Evolutionary conservation across 768 basidiomycete genomes (phyloP).

Genomic region (Pulveroboletus sp.): DNA sequence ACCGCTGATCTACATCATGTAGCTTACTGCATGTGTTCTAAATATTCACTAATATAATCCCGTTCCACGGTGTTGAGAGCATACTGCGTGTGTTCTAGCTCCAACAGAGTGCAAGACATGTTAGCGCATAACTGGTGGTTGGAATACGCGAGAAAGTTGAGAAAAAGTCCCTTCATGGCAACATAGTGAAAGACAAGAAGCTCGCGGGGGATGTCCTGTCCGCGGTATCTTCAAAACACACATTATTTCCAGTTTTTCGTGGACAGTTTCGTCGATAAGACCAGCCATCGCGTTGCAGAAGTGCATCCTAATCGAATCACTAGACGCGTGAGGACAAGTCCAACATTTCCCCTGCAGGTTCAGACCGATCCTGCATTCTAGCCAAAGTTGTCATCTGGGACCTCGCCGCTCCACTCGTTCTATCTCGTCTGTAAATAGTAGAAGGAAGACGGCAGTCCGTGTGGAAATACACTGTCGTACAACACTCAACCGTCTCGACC

Average conservation of each 20-base stretch:
- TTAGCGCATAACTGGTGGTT: constrained; percentile 12
- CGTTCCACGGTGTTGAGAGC: no score
- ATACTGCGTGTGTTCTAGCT: no score
- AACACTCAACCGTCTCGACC: constrained; percentile 19
- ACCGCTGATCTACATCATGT: no score
- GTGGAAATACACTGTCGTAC: constrained; percentile 9
- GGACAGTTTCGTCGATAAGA: constrained; percentile 4
- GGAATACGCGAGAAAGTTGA: constrained; percentile 13
- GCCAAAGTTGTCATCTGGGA: neutral
- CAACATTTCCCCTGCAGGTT: constrained; percentile 1
- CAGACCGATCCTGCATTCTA: constrained; percentile 7
- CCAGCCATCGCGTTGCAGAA: constrained; percentile 6
- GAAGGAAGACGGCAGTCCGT: neutral
- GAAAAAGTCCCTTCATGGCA: neutral
- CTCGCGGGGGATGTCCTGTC: neutral
- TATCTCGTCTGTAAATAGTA: constrained; percentile 11
- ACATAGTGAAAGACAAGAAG: neutral
- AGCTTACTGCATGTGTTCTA: no score
- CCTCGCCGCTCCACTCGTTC: neutral
- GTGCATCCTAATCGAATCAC: neutral
- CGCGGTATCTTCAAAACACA: constrained; percentile 5
- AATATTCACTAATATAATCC: no score
- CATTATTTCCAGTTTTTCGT: constrained; percentile 15
- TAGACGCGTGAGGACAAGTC: neutral
- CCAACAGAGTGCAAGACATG: neutral